Conservation (phyloP, 2,329 filamentous ascomycete species). For the Curvularia hawaiiensis region DNA sequence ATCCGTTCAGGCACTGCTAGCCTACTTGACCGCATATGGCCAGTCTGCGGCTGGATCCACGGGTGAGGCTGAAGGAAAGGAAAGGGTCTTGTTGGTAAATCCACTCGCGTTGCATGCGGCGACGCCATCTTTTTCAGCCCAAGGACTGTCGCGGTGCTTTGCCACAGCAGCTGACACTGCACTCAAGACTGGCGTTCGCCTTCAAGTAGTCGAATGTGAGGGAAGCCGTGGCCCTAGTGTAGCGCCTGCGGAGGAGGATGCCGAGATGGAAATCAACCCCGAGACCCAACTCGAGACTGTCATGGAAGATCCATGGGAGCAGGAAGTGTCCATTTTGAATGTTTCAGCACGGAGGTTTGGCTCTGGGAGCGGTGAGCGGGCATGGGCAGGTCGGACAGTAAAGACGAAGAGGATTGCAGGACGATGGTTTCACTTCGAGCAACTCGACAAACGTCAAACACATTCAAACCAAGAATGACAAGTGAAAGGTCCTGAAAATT, state of each 20-base stretch:
- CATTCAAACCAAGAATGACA: constrained; percentile 14
- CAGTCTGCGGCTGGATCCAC: constrained; percentile 14
- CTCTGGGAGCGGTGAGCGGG: constrained; percentile 41
- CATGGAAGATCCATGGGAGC: constrained; percentile 49
- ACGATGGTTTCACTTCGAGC: constrained; percentile 51
- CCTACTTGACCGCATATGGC: constrained; percentile 65
- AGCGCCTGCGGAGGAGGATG: constrained; percentile 63
- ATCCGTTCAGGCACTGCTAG: constrained; percentile 76
- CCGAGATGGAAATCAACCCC: constrained; percentile 29
- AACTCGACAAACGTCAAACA: constrained; percentile 14
- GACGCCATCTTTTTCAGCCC: constrained; percentile 76
- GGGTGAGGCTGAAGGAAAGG: constrained; percentile 12
- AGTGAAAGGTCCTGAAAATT: constrained; percentile 15
- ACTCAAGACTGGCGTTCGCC: constrained; percentile 35
- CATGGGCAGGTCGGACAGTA: constrained; percentile 57
- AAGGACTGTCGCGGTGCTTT: constrained; percentile 69
- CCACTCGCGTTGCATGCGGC: constrained; percentile 68
- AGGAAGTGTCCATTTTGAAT: constrained; percentile 55
- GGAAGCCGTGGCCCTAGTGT: constrained; percentile 39
- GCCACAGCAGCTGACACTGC: constrained; percentile 68
- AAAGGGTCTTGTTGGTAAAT: constrained; percentile 66
- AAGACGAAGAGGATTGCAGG: constrained; percentile 49
- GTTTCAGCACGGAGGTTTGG: constrained; percentile 51
- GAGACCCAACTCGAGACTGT: constrained; percentile 1
- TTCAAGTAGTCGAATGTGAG: constrained; percentile 51